phyloP scores from a whole-genome alignment of 495 filamentous ascomycete species.

The Aspergillus bertholletiae region DNA sequence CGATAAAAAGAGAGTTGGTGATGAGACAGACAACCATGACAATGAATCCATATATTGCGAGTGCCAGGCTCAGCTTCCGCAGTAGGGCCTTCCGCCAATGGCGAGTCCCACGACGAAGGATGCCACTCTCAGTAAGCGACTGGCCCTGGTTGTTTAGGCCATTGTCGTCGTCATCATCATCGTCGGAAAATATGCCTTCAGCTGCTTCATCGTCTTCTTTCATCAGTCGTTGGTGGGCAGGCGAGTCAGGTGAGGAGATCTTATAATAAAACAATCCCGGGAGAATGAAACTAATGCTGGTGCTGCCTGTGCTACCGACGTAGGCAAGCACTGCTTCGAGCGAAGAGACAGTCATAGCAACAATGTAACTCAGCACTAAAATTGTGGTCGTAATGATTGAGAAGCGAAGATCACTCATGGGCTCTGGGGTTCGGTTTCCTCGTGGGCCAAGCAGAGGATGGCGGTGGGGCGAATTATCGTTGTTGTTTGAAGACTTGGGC shows the following conservation, averaged over 20 bases:
- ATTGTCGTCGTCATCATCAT: slow-evolving; percentile 43
- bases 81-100: slow-evolving; percentile 58
- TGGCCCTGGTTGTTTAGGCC: slow-evolving; percentile 34
- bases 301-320: slow-evolving; percentile 90
- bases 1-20: slow-evolving; percentile 75
- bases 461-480: slow-evolving; percentile 44
- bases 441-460: slow-evolving; percentile 38
- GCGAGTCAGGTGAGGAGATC: slow-evolving; percentile 81
- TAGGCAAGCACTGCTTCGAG: slow-evolving; percentile 90
- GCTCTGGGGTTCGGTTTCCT: slow-evolving; percentile 35
- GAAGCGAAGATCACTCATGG: slow-evolving; percentile 85
- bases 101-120: slow-evolving; percentile 49
- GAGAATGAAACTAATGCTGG: slow-evolving; percentile 92
- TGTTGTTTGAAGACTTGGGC: slow-evolving; percentile 44
- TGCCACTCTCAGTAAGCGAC: slow-evolving; percentile 40
- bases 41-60: slow-evolving; percentile 77
- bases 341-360: slow-evolving; percentile 85
- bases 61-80: slow-evolving; percentile 65
- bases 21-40: slow-evolving; percentile 88
- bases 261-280: slow-evolving; percentile 98
- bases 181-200: slow-evolving; percentile 36
- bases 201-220: slow-evolving; percentile 81
- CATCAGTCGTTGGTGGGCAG: slow-evolving; percentile 74
- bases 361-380: slow-evolving; percentile 76
- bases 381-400: slow-evolving; percentile 84